Percentiles rank a stretch among this genome's conserved stretches.
Conservation (phyloP, 352 stramenopile genomes). For the Peronospora tabacina region DNA sequence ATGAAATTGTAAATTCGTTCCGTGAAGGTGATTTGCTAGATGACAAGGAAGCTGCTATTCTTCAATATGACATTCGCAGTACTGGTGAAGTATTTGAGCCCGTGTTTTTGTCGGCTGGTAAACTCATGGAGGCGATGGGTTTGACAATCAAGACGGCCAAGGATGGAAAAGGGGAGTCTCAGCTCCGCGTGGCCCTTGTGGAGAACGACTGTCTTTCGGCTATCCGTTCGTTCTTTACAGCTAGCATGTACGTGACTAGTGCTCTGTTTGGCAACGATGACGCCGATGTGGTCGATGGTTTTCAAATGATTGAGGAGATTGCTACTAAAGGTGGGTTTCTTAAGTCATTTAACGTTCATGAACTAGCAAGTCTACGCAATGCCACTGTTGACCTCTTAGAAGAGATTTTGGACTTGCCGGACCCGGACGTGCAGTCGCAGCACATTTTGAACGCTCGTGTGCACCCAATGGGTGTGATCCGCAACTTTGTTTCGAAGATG, state of each 20-base stretch:
- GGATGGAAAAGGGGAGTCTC: slow-evolving; percentile 71
- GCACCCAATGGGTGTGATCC: slow-evolving; percentile 76
- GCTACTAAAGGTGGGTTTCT: slow-evolving; percentile 58
- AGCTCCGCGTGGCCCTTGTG: slow-evolving; percentile 67
- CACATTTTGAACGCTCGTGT: slow-evolving; percentile 55
- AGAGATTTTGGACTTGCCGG: slow-evolving; percentile 71
- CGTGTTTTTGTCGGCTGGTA: slow-evolving; percentile 78
- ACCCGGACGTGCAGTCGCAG: slow-evolving; percentile 64
- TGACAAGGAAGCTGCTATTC: slow-evolving; percentile 68
- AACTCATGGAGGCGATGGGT: slow-evolving; percentile 68
- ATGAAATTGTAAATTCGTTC: slow-evolving; percentile 80
- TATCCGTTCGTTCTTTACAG: slow-evolving; percentile 79
- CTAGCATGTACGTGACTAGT: slow-evolving; percentile 64
- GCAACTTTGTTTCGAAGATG: slow-evolving; percentile 87
- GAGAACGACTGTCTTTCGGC: slow-evolving; percentile 76
- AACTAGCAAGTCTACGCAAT: slow-evolving; percentile 51
- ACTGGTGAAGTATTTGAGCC: slow-evolving; percentile 82
- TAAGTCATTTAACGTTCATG: slow-evolving; percentile 65
- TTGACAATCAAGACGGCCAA: slow-evolving; percentile 63
- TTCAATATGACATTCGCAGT: slow-evolving; percentile 81
- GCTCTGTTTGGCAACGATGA: slow-evolving; percentile 73
- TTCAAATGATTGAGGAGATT: slow-evolving; percentile 72
- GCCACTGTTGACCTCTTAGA: slow-evolving; percentile 69
- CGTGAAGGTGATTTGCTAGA: slow-evolving; percentile 63
- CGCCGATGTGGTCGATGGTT: slow-evolving; percentile 68